Evolutionary conservation across 768 basidiomycete genomes (phyloP).

Genomic region (Psilocybe sp.): DNA sequence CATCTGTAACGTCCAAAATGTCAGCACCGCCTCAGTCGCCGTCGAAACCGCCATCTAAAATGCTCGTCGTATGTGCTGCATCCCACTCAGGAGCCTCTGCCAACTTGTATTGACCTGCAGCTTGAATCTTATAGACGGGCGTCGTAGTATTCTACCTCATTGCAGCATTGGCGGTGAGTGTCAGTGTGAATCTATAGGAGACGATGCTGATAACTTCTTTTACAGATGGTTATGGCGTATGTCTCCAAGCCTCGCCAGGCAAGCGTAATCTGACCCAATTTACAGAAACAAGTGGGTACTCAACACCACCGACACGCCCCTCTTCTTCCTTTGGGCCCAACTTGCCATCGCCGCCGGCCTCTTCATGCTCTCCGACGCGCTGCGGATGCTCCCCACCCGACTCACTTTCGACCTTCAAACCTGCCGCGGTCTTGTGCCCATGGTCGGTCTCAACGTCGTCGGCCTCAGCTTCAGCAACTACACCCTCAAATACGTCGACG

Average conservation of each 20-base stretch:
- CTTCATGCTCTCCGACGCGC: slow-evolving; percentile 59
- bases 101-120: neutral
- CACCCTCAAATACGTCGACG: slow-evolving; percentile 90
- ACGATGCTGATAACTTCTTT: neutral
- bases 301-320: slow-evolving; percentile 65
- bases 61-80: slow-evolving; percentile 39
- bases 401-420: slow-evolving; percentile 61
- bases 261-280: neutral
- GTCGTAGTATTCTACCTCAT: slow-evolving; percentile 86
- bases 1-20: neutral
- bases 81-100: neutral
- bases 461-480: slow-evolving; percentile 89
- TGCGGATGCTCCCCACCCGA: slow-evolving; percentile 66
- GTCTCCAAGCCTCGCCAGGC: slow-evolving; percentile 3
- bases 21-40: slow-evolving; percentile 15
- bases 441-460: slow-evolving; percentile 74
- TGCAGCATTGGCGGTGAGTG: slow-evolving; percentile 81
- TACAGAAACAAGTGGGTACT: slow-evolving; percentile 90
- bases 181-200: neutral
- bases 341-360: slow-evolving; percentile 76
- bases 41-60: slow-evolving; percentile 35
- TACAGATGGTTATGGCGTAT: slow-evolving; percentile 90
- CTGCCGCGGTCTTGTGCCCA: slow-evolving; percentile 71
- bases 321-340: slow-evolving; percentile 88
- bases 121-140: slow-evolving; percentile 44